Evolutionary conservation across 129 eudicot species (phyloP).

Genomic region (Flaveria ramosissima): DNA sequence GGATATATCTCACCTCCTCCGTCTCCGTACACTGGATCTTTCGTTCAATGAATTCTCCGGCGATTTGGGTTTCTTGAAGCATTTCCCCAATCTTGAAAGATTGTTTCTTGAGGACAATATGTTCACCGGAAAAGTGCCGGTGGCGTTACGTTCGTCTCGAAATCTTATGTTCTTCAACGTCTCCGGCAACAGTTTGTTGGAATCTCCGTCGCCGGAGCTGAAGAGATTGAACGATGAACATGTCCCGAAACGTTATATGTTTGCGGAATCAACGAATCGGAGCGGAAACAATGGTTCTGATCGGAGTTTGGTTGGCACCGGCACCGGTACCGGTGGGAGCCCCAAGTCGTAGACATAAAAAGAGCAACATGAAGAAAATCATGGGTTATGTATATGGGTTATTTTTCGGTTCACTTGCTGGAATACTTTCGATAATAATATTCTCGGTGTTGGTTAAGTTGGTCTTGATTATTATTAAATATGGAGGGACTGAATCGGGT

Average conservation of each 20-base stretch:
- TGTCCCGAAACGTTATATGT: slow-evolving; percentile 58
- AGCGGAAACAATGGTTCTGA: not conserved
- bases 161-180: slow-evolving; percentile 67
- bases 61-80: slow-evolving; percentile 56
- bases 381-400: slow-evolving; percentile 60
- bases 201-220: slow-evolving; percentile 37
- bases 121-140: slow-evolving; percentile 73
- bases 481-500: slow-evolving; percentile 35
- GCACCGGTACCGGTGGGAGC: slow-evolving; percentile 21
- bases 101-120: slow-evolving; percentile 60
- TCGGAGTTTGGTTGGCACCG: slow-evolving; percentile 20
- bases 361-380: slow-evolving; percentile 30
- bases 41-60: slow-evolving; percentile 59
- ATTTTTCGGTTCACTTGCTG: slow-evolving; percentile 58
- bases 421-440: slow-evolving; percentile 45
- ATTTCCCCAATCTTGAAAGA: slow-evolving; percentile 69
- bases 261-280: slow-evolving; percentile 46
- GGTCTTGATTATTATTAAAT: slow-evolving; percentile 22
- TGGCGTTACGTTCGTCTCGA: slow-evolving; percentile 58
- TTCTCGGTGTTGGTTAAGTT: slow-evolving; percentile 52
- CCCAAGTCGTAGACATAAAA: slow-evolving; percentile 24
- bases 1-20: slow-evolving; percentile 50
- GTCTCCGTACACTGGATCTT: slow-evolving; percentile 60
- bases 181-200: slow-evolving; percentile 65
- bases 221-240: not conserved